Conservation (phyloP, 169 alveolate species). For the Plasmodium gallinaceum region DNA sequence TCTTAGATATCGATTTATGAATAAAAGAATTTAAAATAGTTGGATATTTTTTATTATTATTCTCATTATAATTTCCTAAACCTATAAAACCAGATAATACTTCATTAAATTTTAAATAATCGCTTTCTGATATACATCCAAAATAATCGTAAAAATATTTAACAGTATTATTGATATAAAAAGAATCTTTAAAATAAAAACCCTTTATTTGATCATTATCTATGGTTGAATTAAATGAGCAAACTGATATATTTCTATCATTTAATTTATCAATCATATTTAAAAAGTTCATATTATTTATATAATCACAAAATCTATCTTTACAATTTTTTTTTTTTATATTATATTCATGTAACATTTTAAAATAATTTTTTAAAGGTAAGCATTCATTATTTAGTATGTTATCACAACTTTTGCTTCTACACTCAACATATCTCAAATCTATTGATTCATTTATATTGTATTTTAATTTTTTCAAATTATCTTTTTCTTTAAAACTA, state of each 20-base stretch:
- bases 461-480: conserved; percentile 25
- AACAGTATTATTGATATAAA: neutral
- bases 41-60: neutral
- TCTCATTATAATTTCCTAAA: conserved; percentile 11
- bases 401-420: conserved; percentile 3
- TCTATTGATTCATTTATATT: conserved; percentile 15
- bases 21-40: conserved; percentile 27
- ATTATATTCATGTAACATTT: conserved; percentile 20
- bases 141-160: conserved; percentile 9
- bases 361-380: conserved; percentile 13
- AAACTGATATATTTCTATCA: conserved; percentile 44
- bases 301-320: conserved; percentile 40
- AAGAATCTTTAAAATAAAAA: conserved; percentile 49
- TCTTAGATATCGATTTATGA: conserved; percentile 27
- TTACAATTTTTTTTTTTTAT: conserved; percentile 47
- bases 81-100: conserved; percentile 52
- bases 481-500: conserved; percentile 1
- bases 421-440: conserved; percentile 32
- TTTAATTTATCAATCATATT: conserved; percentile 4
- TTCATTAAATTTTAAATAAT: conserved; percentile 21
- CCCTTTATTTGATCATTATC: conserved; percentile 33
- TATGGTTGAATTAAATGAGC: conserved; percentile 29
- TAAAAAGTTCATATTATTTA: conserved; percentile 50
- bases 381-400: neutral
- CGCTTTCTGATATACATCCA: conserved; percentile 50